Conservation (phyloP, 176 grass and related monocot genomes). For the Phyllostachys edulis region DNA sequence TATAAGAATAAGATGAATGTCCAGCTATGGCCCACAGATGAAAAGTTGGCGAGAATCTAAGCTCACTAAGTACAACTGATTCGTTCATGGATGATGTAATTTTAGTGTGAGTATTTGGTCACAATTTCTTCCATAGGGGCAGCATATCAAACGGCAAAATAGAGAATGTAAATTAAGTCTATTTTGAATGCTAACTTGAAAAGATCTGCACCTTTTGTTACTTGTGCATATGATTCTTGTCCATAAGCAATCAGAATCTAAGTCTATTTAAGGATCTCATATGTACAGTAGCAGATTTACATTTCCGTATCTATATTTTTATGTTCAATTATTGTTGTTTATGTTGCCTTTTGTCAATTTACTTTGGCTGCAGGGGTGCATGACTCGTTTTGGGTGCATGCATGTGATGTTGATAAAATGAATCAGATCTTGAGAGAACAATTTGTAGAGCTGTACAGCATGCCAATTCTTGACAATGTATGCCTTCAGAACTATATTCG, state of each 20-base stretch:
- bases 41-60: background rate
- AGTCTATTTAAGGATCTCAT: background rate
- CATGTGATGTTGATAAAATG: constrained; percentile 89
- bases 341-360: background rate
- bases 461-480: constrained; percentile 95
- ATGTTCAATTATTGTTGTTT: background rate
- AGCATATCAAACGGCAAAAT: background rate
- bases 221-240: constrained; percentile 13
- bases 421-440: constrained; percentile 92
- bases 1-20: background rate
- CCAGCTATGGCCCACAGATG: background rate
- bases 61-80: background rate
- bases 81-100: background rate
- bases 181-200: constrained; percentile 3
- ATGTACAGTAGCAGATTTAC: background rate
- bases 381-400: constrained; percentile 97
- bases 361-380: constrained; percentile 68
- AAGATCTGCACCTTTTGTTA: background rate
- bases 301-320: background rate
- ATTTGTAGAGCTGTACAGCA: constrained; percentile 85
- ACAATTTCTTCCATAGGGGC: background rate
- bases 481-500: constrained; percentile 17
- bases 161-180: background rate
- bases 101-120: background rate
- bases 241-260: background rate